A percentile compares a stretch with the other conserved stretches of the same genome.
Evolutionary conservation across 139 green algal genomes (phyloP).

Genomic region (Pseudopediastrum boryanum): DNA sequence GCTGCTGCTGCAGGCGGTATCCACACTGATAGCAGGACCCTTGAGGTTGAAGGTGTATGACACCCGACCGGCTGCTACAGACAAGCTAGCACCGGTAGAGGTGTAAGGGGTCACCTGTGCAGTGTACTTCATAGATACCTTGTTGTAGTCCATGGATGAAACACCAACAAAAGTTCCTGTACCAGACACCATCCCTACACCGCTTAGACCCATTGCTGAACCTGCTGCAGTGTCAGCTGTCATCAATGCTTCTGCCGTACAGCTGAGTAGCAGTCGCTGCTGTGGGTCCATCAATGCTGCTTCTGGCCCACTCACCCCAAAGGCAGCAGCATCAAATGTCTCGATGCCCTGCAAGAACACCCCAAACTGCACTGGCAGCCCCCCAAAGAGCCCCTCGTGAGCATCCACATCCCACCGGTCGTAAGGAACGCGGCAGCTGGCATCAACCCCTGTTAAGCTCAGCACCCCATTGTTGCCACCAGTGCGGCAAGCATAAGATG

Average conservation of each 20-base stretch:
- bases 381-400: not conserved
- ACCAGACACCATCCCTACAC: not conserved
- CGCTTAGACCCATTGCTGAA: not conserved
- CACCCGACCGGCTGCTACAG: slow-evolving; percentile 75
- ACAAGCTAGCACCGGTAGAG: slow-evolving; percentile 69
- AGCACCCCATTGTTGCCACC: not conserved
- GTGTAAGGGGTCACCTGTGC: slow-evolving; percentile 39
- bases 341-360: slow-evolving; percentile 58
- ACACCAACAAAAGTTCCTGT: slow-evolving; percentile 58
- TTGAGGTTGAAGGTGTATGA: slow-evolving; percentile 79
- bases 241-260: slow-evolving; percentile 18
- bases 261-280: slow-evolving; percentile 82
- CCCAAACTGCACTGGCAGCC: slow-evolving; percentile 60
- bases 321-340: slow-evolving; percentile 75
- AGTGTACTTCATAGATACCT: slow-evolving; percentile 31
- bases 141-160: slow-evolving; percentile 70
- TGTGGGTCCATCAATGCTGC: slow-evolving; percentile 82
- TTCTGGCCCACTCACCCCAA: slow-evolving; percentile 63
- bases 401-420: slow-evolving; percentile 61
- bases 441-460: slow-evolving; percentile 28
- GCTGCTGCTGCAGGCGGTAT: slow-evolving; percentile 82
- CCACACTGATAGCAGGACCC: slow-evolving; percentile 74
- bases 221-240: not conserved
- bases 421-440: slow-evolving; percentile 44
- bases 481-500: too few species aligned